These are phyloP conservation scores for Capronia coronata DNA, from an alignment of 2,329 filamentous ascomycete genomes.

Conservation along the genomic window DNA sequence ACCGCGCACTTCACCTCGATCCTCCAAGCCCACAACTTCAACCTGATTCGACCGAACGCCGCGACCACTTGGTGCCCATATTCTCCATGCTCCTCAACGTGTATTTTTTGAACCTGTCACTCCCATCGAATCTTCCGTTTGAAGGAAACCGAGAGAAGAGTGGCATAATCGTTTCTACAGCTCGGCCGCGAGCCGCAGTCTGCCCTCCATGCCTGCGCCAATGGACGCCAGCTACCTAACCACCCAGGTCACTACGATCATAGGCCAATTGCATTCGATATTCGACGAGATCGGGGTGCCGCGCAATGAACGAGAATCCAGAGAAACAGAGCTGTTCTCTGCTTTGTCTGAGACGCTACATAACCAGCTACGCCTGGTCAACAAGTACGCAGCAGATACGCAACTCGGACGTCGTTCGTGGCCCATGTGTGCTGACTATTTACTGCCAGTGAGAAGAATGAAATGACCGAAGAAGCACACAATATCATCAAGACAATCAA, in stretches of 20 bases:
- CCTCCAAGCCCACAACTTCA: conserved; percentile 5
- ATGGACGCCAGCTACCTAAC: conserved; percentile 93
- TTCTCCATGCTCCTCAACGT: conserved; percentile 9
- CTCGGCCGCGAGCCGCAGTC: conserved; percentile 21
- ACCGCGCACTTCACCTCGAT: conserved; percentile 2
- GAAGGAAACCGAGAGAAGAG: too few relatives aligned
- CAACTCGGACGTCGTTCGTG: not conserved
- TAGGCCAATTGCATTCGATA: conserved; percentile 83
- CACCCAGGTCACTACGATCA: conserved; percentile 91
- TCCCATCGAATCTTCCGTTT: not conserved
- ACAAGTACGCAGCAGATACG: conserved; percentile 45
- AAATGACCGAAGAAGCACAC: conserved; percentile 82
- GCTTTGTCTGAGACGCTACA: conserved; percentile 87
- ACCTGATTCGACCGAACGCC: conserved; percentile 21
- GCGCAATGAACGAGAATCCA: conserved; percentile 78
- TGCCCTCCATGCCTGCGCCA: conserved; percentile 26
- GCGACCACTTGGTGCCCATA: conserved; percentile 21
- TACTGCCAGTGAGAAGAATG: conserved; percentile 66
- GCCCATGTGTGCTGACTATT: conserved; percentile 10
- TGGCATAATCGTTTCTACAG: conserved; percentile 2
- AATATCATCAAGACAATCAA: conserved; percentile 76
- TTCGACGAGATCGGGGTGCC: conserved; percentile 98
- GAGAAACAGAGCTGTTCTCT: conserved; percentile 88
- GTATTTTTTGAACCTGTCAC: conserved; percentile 11
- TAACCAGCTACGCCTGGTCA: conserved; percentile 78